Evolutionary conservation across 495 filamentous ascomycete genomes (phyloP).

Genomic region (Penicilliopsis zonata): DNA sequence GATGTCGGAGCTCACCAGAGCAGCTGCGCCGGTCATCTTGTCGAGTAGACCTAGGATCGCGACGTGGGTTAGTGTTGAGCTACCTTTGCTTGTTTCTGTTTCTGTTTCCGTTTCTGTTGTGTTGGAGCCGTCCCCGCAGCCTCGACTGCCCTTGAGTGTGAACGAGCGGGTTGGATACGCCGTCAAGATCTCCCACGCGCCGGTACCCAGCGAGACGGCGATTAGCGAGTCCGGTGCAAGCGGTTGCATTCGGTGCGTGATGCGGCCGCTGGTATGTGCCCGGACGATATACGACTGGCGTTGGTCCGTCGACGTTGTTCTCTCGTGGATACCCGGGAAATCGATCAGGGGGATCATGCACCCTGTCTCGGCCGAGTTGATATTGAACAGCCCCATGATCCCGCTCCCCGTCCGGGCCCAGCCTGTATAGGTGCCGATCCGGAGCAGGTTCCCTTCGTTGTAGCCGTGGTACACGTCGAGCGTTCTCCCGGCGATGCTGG

Average conservation of each 20-base stretch:
- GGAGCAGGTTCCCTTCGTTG: constrained; percentile 57
- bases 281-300: constrained; percentile 77
- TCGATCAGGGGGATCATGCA: constrained; percentile 56
- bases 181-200: constrained; percentile 73
- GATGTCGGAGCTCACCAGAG: constrained; percentile 48
- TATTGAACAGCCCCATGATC: constrained; percentile 79
- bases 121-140: neutral
- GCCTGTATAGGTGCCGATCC: constrained; percentile 64
- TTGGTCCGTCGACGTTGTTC: constrained; percentile 14
- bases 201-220: constrained; percentile 43
- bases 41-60: constrained; percentile 71
- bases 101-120: no score
- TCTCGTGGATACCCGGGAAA: constrained; percentile 56
- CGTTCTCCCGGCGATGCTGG: constrained; percentile 55
- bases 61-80: constrained; percentile 23
- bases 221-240: constrained; percentile 31
- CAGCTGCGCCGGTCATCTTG: constrained; percentile 85
- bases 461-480: constrained; percentile 65
- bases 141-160: constrained; percentile 18
- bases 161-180: constrained; percentile 54
- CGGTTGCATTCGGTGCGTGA: constrained; percentile 38
- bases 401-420: constrained; percentile 53
- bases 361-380: constrained; percentile 39
- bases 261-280: constrained; percentile 53
- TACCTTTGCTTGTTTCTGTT: no score